phyloP scores from a whole-genome alignment of 495 filamentous ascomycete species.

The Opeltia flavorubescens region DNA sequence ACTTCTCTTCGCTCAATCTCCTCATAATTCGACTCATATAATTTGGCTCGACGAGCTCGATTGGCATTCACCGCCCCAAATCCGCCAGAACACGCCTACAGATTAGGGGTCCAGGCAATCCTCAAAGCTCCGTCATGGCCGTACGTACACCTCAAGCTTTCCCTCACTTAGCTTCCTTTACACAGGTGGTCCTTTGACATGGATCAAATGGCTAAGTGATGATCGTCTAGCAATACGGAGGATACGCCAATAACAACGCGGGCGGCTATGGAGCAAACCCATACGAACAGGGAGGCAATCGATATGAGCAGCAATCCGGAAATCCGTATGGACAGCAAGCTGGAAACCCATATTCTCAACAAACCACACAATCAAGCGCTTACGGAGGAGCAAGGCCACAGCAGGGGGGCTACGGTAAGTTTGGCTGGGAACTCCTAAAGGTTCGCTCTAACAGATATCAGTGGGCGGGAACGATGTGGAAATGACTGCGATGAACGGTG shows the following conservation, averaged over 20 bases:
- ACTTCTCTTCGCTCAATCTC: not conserved
- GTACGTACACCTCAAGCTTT: not conserved
- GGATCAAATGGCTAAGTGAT: not conserved
- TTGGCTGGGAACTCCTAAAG: constrained; percentile 4
- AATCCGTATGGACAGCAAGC: constrained; percentile 27
- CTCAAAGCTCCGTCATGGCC: not conserved
- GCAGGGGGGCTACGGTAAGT: constrained; percentile 26
- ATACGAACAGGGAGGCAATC: constrained; percentile 34
- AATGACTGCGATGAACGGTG: constrained; percentile 45
- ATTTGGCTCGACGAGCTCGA: not conserved
- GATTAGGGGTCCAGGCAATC: not conserved
- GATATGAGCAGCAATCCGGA: constrained; percentile 13
- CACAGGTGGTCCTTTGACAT: no score
- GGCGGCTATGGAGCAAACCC: constrained; percentile 52
- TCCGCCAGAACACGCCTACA: not conserved
- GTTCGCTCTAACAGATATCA: constrained; percentile 11
- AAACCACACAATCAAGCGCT: constrained; percentile 16
- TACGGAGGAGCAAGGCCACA: constrained; percentile 21
- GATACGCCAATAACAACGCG: constrained; percentile 12
- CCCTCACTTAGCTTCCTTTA: no score
- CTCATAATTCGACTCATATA: no score
- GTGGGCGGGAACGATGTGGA: constrained; percentile 39
- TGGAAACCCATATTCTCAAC: constrained; percentile 35
- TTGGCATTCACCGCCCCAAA: not conserved
- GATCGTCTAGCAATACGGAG: constrained; percentile 1